phyloP scores from a whole-genome alignment of 192 early-diverging fungal genomes.

The Paraglomus brasilianum region DNA sequence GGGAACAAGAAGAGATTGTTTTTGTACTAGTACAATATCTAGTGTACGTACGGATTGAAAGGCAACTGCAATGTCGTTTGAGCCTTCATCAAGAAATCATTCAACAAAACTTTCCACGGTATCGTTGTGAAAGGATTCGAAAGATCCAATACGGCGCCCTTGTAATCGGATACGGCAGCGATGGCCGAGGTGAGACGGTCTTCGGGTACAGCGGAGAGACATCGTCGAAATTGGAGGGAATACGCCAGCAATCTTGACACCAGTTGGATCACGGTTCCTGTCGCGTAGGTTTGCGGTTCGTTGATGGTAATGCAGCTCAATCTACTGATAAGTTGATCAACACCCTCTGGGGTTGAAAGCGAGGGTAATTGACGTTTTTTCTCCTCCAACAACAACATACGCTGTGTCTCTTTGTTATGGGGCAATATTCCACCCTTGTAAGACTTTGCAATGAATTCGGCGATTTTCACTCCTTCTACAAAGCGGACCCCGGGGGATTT shows the following conservation, averaged over 20 bases:
- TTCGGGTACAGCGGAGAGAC: not conserved
- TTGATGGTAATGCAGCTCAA: not conserved
- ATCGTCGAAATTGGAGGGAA: conserved; percentile 21
- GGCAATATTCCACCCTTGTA: conserved; percentile 6
- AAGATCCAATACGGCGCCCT: not conserved
- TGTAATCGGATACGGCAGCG: conserved; percentile 15
- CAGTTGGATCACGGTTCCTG: not conserved
- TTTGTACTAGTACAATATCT: not conserved
- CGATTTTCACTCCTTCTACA: not conserved
- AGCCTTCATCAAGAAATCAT: conserved; percentile 2
- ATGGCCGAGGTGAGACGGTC: conserved; percentile 9
- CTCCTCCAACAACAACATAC: conserved; percentile 18
- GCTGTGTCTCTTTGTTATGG: not conserved
- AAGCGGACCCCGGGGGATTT: not conserved
- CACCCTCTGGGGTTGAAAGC: not conserved
- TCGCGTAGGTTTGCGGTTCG: not conserved
- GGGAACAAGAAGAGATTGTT: too few relatives aligned
- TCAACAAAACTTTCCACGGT: not conserved
- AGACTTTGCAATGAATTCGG: not conserved
- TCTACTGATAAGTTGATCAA: not conserved
- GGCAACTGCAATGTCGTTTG: not conserved
- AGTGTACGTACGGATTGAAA: conserved; percentile 18
- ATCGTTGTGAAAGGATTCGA: conserved; percentile 24
- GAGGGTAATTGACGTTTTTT: not conserved
- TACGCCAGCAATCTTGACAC: not conserved